Evolutionary conservation across 164 flowering plant genomes (phyloP), one percentile per base, ranked within the genome.

Genomic region (Stephania cephalantha): DNA sequence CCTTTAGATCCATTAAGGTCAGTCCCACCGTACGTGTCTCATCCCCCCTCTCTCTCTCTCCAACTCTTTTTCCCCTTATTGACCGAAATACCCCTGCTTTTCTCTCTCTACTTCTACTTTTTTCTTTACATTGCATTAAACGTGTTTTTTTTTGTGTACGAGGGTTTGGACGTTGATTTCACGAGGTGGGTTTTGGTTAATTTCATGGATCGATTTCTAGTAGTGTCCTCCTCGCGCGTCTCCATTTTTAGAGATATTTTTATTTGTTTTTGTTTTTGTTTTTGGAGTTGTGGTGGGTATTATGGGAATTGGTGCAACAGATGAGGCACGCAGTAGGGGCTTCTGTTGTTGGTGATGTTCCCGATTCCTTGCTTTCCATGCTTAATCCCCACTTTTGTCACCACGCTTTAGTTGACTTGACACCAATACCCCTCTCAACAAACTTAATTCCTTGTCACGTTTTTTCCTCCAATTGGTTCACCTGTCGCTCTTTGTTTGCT

Each of bases 1-100:
- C 22, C 52, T 45, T 66, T 6, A 87, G 88, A 87, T 88, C 91
- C 25, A 25, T 25, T 82, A 88, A 86, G 91, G 91, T 87, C 48
- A 22, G 8, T 29, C 42, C 15, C n/a, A 17, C 30, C 10, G 30
- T 55, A 30, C 25, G 25, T 25, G 25, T 25, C 0, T 25, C 25
- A 0, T 25, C 25, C 22, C 25, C 30, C 46, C 42, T 29, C 25
- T 66, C 31, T 71, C 9, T 9, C 42, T 44, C 30, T 7, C 25
- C 25, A 25, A 25, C 25, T 18, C n/a, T 76, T n/a, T 55, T 65
- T 71, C 5, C 25, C 46, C 50, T 74, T 2, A 35, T 2, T 30
- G 77, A 71, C 79, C 61, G 1, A 18, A 7, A 66, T 22, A 44
- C 20, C 72, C 69, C 71, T 45, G 6, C 22, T 53, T 25, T 31